A percentile compares a stretch with the other conserved stretches of the same genome.
Evolutionary conservation across 192 early-diverging fungal genomes (phyloP).

Genomic region (Neocallimastix lanati): DNA sequence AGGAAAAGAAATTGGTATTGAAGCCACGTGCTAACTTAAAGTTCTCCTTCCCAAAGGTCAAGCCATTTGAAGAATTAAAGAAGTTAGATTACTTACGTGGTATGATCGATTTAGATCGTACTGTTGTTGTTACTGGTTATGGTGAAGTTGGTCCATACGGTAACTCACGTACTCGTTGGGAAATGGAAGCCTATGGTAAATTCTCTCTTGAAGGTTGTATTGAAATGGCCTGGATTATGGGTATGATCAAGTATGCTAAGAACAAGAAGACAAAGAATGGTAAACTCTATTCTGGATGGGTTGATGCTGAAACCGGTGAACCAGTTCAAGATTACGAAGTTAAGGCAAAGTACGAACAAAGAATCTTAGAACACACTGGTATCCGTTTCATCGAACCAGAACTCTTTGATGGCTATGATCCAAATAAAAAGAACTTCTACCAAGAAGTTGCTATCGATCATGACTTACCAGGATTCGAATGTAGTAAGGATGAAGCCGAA

Average conservation of each 20-base stretch:
- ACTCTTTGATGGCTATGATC: constrained; percentile 72
- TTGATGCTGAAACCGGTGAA: constrained; percentile 66
- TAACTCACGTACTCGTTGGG: constrained; percentile 81
- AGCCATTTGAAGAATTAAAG: constrained; percentile 33
- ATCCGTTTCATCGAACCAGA: constrained; percentile 77
- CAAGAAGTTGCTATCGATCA: constrained; percentile 77
- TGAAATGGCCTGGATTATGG: constrained; percentile 97
- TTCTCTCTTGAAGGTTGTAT: constrained; percentile 82
- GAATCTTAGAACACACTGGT: constrained; percentile 77
- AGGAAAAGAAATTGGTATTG: constrained; percentile 21
- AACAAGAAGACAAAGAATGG: constrained; percentile 64
- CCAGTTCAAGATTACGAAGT: constrained; percentile 72
- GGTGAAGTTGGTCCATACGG: constrained; percentile 88
- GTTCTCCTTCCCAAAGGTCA: constrained; percentile 58
- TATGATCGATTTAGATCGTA: constrained; percentile 78
- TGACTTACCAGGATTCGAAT: constrained; percentile 74
- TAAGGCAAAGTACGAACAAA: constrained; percentile 76
- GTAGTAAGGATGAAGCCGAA: constrained; percentile 65
- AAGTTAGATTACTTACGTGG: constrained; percentile 9
- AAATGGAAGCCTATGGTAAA: constrained; percentile 79
- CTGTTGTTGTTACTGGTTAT: constrained; percentile 81
- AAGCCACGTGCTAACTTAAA: constrained; percentile 74
- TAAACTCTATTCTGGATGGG: constrained; percentile 69
- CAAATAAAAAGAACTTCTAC: constrained; percentile 61
- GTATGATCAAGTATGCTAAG: constrained; percentile 63